Evolutionary conservation across 2,329 filamentous ascomycete genomes (phyloP), one percentile per base, ranked within the genome.

Genomic region (Diaporthe vaccinii): DNA sequence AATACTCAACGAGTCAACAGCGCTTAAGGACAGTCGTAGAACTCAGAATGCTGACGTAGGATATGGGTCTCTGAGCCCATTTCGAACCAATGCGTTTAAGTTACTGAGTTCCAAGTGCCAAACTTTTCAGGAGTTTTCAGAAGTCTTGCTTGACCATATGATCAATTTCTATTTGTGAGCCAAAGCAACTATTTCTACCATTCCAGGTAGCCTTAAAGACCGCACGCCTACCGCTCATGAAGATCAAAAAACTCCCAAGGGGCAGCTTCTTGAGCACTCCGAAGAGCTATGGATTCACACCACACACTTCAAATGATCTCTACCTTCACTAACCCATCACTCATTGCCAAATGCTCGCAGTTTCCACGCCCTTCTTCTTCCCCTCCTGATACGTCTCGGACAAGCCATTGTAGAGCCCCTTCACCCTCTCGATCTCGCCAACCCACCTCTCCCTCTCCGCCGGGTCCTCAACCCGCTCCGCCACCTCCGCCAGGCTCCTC

Each of bases 271-370:
- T 28, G 44, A 34, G 15, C 28, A 4, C 3, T 12, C 17, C 17
- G 5, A 28, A 3, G 0, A 15, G 31, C 10, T 34, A 22, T 41
- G 9, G 2, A 28, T 17, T 1, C 14, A 6, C 12, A 4, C 3
- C 12, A 25, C 28, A 67, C 10, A n/a, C 12, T 15, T 9, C n/a
- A 36, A 39, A 22, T 4, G n/a, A 25, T 36, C 22, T 31, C 22
- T 25, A 9, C 3, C 20, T 25, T 31, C 14, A 14, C 1, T 3
- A 17, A 36, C 0, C 20, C n/a, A 28, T 44, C 31, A n/a, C 62
- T 77, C n/a, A 87, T 76, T 87, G 88, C 87, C 87, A 89, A 6
- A 87, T 83, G 68, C 88, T 89, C 1, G 86, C 84, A 10, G 84
- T 89, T 73, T 84, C 82, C 0, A 83, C 79, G 0, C 86, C 86